phyloP scores from a whole-genome alignment of 371 early-diverging fungal species.

The Rhizomucor miehei region DNA sequence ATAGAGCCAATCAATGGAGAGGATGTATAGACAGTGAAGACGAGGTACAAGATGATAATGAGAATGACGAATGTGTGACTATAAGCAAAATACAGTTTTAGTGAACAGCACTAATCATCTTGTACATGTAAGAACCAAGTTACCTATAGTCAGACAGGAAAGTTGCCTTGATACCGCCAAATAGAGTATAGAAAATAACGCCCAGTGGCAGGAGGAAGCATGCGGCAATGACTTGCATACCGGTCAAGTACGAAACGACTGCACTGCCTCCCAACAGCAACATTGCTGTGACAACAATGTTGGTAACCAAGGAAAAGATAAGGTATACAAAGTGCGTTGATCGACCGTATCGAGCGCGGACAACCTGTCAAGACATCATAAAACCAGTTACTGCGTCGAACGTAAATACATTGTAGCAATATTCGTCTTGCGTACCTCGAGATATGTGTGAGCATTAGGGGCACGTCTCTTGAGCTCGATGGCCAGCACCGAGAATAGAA shows the following conservation, averaged over 20 bases:
- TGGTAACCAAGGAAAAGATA: slow-evolving; percentile 55
- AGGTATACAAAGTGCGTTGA: slow-evolving; percentile 58
- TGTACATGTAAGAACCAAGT: not conserved
- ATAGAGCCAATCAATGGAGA: slow-evolving; percentile 63
- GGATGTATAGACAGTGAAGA: slow-evolving; percentile 62
- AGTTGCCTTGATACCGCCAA: slow-evolving; percentile 72
- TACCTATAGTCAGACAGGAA: slow-evolving; percentile 67
- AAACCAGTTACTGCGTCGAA: not conserved
- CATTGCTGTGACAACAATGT: slow-evolving; percentile 69
- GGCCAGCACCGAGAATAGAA: slow-evolving; percentile 68
- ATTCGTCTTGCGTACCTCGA: slow-evolving; percentile 43
- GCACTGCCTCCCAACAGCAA: slow-evolving; percentile 66
- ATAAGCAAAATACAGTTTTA: not conserved
- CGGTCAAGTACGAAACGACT: slow-evolving; percentile 63
- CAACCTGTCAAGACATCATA: slow-evolving; percentile 22
- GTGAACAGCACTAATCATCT: not conserved
- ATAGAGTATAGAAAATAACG: slow-evolving; percentile 63
- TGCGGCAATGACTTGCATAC: slow-evolving; percentile 64
- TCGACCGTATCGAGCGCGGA: slow-evolving; percentile 62
- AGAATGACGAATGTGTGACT: slow-evolving; percentile 66
- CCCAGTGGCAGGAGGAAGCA: slow-evolving; percentile 68
- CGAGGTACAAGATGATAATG: slow-evolving; percentile 63
- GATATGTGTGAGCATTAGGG: slow-evolving; percentile 68
- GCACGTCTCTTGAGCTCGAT: slow-evolving; percentile 68
- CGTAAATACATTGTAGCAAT: not conserved